A percentile compares a stretch with the other conserved stretches of the same genome.
phyloP scores from a whole-genome alignment of 208 protist species.

The Phytomonas francai region DNA sequence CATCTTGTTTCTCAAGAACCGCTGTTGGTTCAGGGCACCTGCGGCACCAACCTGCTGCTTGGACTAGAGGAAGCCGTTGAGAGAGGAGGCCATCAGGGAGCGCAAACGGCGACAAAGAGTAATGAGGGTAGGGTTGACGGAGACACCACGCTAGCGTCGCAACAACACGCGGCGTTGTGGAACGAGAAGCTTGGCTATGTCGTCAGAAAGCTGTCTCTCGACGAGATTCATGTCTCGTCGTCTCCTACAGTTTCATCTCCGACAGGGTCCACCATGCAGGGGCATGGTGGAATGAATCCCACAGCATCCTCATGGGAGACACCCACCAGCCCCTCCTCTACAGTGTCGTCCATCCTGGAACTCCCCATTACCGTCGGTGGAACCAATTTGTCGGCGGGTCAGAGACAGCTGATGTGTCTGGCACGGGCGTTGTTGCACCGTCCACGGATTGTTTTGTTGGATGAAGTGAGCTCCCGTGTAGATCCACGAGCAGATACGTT shows the following conservation, averaged over 20 bases:
- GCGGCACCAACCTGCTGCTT: conserved; percentile 91
- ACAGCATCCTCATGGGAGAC: background rate
- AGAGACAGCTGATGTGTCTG: conserved; percentile 95
- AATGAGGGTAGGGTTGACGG: background rate
- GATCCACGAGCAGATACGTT: conserved; percentile 78
- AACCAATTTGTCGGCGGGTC: conserved; percentile 90
- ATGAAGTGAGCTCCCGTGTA: conserved; percentile 92
- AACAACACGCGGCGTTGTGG: background rate
- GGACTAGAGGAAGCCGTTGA: conserved; percentile 21
- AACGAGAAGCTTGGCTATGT: conserved; percentile 11
- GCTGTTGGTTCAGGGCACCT: conserved; percentile 91
- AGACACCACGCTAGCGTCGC: background rate
- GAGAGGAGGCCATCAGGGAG: background rate
- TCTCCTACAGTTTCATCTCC: background rate
- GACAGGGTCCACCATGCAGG: background rate
- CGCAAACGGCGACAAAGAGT: background rate
- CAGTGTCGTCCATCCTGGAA: conserved; percentile 26
- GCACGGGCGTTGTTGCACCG: conserved; percentile 91
- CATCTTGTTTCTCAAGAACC: conserved; percentile 98
- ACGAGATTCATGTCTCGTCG: conserved; percentile 3
- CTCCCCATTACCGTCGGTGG: conserved; percentile 52
- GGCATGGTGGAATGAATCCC: conserved; percentile 4
- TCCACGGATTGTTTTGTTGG: conserved; percentile 90
- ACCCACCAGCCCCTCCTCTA: background rate
- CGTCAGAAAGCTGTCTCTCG: conserved; percentile 6